These are phyloP conservation scores for Colletotrichum acutatum DNA, from an alignment of 2,329 filamentous ascomycete genomes.

Conservation along the genomic window DNA sequence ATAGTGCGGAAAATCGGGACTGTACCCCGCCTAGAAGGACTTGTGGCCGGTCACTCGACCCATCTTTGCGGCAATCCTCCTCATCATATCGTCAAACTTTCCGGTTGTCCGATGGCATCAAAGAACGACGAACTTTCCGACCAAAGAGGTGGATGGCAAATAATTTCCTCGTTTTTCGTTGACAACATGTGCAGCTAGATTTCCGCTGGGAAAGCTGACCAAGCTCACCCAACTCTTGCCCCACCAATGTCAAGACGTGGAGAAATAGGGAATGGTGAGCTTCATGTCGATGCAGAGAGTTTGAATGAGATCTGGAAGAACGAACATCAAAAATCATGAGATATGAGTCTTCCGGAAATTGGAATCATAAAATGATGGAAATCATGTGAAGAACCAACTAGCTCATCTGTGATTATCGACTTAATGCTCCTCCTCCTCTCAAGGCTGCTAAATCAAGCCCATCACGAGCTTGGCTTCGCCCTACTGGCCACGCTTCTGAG, in stretches of 20 bases:
- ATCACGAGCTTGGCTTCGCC: no score
- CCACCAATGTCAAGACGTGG: neutral
- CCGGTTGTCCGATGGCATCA: neutral
- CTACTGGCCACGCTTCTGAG: no score
- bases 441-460: neutral
- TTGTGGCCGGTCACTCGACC: neutral
- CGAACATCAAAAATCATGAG: neutral
- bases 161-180: neutral
- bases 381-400: neutral
- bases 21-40: neutral
- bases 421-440: neutral
- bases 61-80: neutral
- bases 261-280: neutral
- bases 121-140: no score
- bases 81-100: neutral
- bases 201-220: neutral
- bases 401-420: neutral
- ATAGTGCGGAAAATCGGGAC: constrained; percentile 13
- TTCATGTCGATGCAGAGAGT: neutral
- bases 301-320: neutral
- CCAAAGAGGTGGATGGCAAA: no score
- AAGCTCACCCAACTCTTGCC: neutral
- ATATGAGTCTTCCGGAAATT: neutral
- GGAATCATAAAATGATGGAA: neutral
- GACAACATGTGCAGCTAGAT: neutral